These are phyloP conservation scores for Globisporangium cystogenes DNA, from an alignment of 352 stramenopile species.

Conservation along the genomic window DNA sequence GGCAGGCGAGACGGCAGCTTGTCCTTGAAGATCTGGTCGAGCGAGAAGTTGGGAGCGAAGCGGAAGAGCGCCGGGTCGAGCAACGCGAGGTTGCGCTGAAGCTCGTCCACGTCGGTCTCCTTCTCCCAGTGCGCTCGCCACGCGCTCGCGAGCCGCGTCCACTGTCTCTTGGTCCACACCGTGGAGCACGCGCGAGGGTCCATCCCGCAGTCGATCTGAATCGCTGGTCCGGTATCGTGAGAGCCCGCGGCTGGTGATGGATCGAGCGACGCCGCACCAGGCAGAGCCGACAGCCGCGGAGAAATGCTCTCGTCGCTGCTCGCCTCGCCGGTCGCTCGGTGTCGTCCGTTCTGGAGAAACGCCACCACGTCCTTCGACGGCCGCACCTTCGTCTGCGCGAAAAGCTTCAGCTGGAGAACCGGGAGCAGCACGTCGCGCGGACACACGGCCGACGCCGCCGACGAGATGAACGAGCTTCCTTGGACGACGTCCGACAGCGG, in stretches of 20 bases:
- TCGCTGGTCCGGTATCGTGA: not conserved
- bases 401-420: slow-evolving; percentile 46
- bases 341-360: slow-evolving; percentile 26
- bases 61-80: slow-evolving; percentile 22
- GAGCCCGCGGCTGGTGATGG: not conserved
- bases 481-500: slow-evolving; percentile 30
- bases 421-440: slow-evolving; percentile 33
- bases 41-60: slow-evolving; percentile 26
- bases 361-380: slow-evolving; percentile 39
- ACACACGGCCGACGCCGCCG: slow-evolving; percentile 28
- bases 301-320: not conserved
- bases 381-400: slow-evolving; percentile 23
- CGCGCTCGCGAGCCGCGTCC: slow-evolving; percentile 26
- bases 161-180: slow-evolving; percentile 49
- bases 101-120: slow-evolving; percentile 30
- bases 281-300: not conserved
- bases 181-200: slow-evolving; percentile 7
- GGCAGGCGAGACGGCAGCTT: slow-evolving; percentile 61
- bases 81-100: slow-evolving; percentile 22
- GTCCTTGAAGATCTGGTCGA: slow-evolving; percentile 74
- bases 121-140: slow-evolving; percentile 45
- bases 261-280: not conserved
- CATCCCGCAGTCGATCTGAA: slow-evolving; percentile 16
- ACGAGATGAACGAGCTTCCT: slow-evolving; percentile 48
- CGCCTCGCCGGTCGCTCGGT: slow-evolving; percentile 6